Conservation (phyloP, 192 early-diverging fungal species). For the Umbelopsis ramanniana region DNA sequence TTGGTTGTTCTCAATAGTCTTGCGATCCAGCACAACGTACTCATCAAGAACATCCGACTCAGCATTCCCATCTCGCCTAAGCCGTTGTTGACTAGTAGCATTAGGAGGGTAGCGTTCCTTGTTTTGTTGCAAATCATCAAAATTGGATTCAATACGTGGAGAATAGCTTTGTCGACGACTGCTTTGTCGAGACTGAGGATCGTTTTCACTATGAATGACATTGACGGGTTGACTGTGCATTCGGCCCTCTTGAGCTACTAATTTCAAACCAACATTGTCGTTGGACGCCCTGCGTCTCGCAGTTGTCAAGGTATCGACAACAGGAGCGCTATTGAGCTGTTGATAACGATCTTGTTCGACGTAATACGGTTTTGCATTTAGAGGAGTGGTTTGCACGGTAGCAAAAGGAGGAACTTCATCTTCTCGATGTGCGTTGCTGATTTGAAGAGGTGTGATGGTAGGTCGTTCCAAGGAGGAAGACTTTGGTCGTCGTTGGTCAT, state of each 20-base stretch:
- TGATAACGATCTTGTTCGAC: not conserved
- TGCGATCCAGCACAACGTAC: conserved; percentile 77
- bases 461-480: not conserved
- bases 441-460: not conserved
- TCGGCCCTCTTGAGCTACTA: not conserved
- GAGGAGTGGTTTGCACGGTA: conserved; percentile 8
- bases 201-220: not conserved
- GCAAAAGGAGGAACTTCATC: conserved; percentile 26
- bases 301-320: not conserved
- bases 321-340: not conserved
- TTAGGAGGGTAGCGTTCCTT: conserved; percentile 18
- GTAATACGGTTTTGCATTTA: not conserved
- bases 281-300: not conserved
- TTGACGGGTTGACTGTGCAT: not conserved
- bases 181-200: not conserved
- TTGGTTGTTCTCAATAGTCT: conserved; percentile 72
- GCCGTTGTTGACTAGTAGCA: not conserved
- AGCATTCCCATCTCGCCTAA: conserved; percentile 23
- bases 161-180: conserved; percentile 12
- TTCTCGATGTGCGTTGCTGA: not conserved
- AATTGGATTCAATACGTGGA: not conserved
- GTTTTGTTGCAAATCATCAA: conserved; percentile 2
- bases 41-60: conserved; percentile 67
- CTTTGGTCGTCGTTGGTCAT: conserved; percentile 8
- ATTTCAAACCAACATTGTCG: conserved; percentile 2